A percentile compares a stretch with the other conserved stretches of the same genome.
Conservation (phyloP, 352 stramenopile genomes). For the Pythium vanterpoolii region DNA sequence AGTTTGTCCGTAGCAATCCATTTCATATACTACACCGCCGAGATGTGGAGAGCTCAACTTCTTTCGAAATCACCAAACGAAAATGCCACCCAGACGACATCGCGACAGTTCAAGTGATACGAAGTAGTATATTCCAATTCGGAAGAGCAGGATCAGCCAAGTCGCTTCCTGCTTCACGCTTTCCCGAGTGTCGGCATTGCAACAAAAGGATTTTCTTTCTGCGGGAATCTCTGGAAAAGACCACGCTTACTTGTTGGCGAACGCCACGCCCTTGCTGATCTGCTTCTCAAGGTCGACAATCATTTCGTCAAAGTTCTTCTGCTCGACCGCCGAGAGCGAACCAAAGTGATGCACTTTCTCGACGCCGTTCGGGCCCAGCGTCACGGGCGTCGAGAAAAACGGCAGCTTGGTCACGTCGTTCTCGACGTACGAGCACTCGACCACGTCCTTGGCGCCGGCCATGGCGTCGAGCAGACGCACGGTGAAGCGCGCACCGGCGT, state of each 20-base stretch:
- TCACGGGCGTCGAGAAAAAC: slow-evolving; percentile 96
- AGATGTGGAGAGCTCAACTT: too few relatives aligned
- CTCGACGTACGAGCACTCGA: slow-evolving; percentile 98
- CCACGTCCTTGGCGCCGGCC: slow-evolving; percentile 91
- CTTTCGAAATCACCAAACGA: too few relatives aligned
- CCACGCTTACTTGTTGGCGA: slow-evolving; percentile 62
- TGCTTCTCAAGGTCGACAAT: slow-evolving; percentile 83
- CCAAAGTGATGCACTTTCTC: slow-evolving; percentile 94
- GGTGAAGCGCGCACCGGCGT: slow-evolving; percentile 96
- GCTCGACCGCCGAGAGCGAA: slow-evolving; percentile 72
- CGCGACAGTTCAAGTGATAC: too few relatives aligned
- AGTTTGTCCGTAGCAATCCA: too few relatives aligned
- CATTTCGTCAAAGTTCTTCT: slow-evolving; percentile 90
- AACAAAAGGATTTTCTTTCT: too few relatives aligned
- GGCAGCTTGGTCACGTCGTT: slow-evolving; percentile 93
- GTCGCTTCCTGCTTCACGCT: too few relatives aligned
- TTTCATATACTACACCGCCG: too few relatives aligned
- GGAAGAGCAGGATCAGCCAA: too few relatives aligned
- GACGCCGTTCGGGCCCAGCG: slow-evolving; percentile 95
- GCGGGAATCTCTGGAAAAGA: too few relatives aligned
- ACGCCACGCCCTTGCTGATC: slow-evolving; percentile 87
- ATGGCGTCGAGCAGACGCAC: slow-evolving; percentile 93
- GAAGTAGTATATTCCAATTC: too few relatives aligned
- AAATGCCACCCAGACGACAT: too few relatives aligned
- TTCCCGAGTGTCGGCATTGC: too few relatives aligned